phyloP scores from a whole-genome alignment of 73 alveolate genomes.

The Paramecium biaurelia region DNA sequence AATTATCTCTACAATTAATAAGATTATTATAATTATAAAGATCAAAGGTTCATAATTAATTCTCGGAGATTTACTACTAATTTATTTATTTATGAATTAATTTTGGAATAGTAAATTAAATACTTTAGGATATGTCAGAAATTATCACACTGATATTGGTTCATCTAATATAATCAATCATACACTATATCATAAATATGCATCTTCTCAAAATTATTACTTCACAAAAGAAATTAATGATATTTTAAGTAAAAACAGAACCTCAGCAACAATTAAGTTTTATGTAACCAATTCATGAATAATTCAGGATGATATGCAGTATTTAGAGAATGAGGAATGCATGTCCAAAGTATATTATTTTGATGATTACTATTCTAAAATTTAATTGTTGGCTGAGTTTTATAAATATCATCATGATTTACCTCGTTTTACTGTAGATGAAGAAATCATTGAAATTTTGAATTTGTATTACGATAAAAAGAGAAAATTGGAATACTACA shows the following conservation, averaged over 20 bases:
- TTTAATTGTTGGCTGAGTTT: conserved; percentile 46
- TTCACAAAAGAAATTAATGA: conserved; percentile 63
- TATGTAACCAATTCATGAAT: conserved; percentile 1
- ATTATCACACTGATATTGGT: not conserved
- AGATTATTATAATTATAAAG: not conserved
- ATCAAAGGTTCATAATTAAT: not conserved
- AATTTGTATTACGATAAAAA: conserved; percentile 47
- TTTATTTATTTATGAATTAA: not conserved
- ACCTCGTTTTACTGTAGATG: not conserved
- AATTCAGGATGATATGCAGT: conserved; percentile 1
- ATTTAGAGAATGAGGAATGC: conserved; percentile 36
- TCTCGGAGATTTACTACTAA: not conserved
- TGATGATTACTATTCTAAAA: conserved; percentile 40
- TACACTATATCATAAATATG: conserved; percentile 55
- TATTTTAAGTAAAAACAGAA: conserved; percentile 11
- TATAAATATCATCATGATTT: not conserved
- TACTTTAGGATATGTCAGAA: not conserved
- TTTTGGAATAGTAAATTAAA: not conserved
- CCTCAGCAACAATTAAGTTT: conserved; percentile 16
- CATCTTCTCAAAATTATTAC: conserved; percentile 54
- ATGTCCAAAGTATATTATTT: conserved; percentile 24
- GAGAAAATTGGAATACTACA: conserved; percentile 54
- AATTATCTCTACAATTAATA: not conserved
- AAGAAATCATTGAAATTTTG: conserved; percentile 1
- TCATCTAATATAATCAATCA: not conserved